A percentile compares a stretch with the other conserved stretches of the same genome.
Evolutionary conservation across 106 monocot genomes (phyloP).

Genomic region (Agapanthus africanus): DNA sequence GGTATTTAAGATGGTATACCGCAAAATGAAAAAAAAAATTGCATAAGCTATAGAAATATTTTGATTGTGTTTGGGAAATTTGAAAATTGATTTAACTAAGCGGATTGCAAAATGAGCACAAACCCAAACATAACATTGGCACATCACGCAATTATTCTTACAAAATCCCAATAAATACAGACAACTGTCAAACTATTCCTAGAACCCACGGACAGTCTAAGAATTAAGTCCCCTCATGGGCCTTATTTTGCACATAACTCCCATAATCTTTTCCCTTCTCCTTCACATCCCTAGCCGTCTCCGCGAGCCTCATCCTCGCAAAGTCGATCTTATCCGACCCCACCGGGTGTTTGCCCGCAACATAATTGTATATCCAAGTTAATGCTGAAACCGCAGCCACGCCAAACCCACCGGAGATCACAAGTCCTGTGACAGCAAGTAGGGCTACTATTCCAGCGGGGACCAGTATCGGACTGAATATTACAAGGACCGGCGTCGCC

Average conservation of each 20-base stretch:
- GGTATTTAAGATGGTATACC: too few species aligned
- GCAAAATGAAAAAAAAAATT: too few species aligned
- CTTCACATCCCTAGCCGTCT: constrained; percentile 3
- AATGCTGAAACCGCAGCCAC: constrained; percentile 26
- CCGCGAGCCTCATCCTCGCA: background rate
- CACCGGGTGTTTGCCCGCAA: constrained; percentile 1
- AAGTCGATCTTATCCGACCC: constrained; percentile 5
- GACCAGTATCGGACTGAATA: constrained; percentile 50
- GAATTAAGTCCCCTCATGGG: background rate
- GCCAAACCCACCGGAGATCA: constrained; percentile 31
- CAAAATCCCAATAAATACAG: too few species aligned
- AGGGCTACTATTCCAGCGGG: constrained; percentile 29
- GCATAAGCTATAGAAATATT: too few species aligned
- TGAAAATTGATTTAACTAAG: too few species aligned
- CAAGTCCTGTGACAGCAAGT: constrained; percentile 29
- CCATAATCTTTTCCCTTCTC: constrained; percentile 9
- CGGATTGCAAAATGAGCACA: too few species aligned
- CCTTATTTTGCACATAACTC: constrained; percentile 1
- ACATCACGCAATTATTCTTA: too few species aligned
- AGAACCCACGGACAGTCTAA: background rate
- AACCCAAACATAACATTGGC: too few species aligned
- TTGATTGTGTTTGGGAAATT: too few species aligned
- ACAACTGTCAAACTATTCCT: too few species aligned
- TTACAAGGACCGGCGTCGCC: constrained; percentile 40
- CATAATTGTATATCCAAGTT: constrained; percentile 10